These are phyloP conservation scores for Termitomyces sp. DNA, from an alignment of 1,284 basidiomycete species.

Conservation along the genomic window DNA sequence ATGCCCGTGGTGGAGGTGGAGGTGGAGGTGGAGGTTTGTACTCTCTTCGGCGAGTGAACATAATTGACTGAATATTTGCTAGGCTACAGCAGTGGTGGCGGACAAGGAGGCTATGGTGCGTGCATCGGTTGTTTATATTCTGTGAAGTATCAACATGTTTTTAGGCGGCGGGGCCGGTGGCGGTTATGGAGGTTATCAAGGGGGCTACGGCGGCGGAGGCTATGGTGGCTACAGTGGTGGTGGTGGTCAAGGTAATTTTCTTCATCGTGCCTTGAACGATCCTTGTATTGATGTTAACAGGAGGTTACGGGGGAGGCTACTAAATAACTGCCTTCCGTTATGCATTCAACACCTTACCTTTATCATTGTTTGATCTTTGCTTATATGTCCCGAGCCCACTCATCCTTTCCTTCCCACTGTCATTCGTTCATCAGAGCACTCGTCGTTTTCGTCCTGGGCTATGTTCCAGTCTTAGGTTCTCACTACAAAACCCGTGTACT, in stretches of 20 bases:
- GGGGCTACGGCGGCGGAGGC: slow-evolving; percentile 18
- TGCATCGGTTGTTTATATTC: not conserved
- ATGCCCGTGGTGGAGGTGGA: slow-evolving; percentile 55
- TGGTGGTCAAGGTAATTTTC: slow-evolving; percentile 15
- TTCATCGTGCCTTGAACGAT: not conserved
- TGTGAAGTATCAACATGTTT: not conserved
- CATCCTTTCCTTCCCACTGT: slow-evolving; percentile 15
- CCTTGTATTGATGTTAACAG: not conserved
- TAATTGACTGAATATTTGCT: slow-evolving; percentile 1
- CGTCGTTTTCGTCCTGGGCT: slow-evolving; percentile 20
- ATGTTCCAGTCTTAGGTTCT: slow-evolving; percentile 18
- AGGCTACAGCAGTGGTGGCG: slow-evolving; percentile 24
- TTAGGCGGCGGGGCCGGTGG: slow-evolving; percentile 21
- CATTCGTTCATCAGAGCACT: slow-evolving; percentile 19
- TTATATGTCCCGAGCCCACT: slow-evolving; percentile 11
- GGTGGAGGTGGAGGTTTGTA: slow-evolving; percentile 19
- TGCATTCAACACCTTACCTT: not conserved
- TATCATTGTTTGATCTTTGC: slow-evolving; percentile 2
- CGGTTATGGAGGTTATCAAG: slow-evolving; percentile 17
- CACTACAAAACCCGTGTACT: slow-evolving; percentile 20
- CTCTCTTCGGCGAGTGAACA: not conserved
- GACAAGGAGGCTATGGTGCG: slow-evolving; percentile 15
- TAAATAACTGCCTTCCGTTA: slow-evolving; percentile 4
- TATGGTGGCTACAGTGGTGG: slow-evolving; percentile 15
- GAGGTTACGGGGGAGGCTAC: slow-evolving; percentile 8